Base-by-base conservation (phyloP, 176 grass and related monocot genomes). In the Triticum urartu region DNA sequence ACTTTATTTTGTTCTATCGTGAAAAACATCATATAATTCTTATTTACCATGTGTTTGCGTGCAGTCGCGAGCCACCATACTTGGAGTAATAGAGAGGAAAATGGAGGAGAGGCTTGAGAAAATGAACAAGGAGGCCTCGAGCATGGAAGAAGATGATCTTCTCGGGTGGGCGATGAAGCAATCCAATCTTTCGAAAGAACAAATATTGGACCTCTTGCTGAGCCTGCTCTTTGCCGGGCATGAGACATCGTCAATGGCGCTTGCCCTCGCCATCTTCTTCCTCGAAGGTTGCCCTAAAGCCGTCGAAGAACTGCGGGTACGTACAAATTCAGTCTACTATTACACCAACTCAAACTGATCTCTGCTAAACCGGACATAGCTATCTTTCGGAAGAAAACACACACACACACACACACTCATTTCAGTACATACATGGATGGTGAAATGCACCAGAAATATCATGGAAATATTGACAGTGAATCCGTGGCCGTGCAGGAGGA, bases 171-270 rank as follows among this genome's bases (percentile, higher is more conserved):
- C 92, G 17, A 35, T 94, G n/a, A 94, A 88, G 50, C 86, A 95
- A 11, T 92, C 92, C 5, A 91, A 86, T 64, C 85, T 99, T 18
- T 90, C 88, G 1, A 92, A 91, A 40, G 97, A 99, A 40, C 94
- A 99, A 87, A 96, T 99, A 63, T 77, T 95, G n/a, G 97, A 99
- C 85, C 94, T 99, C 12, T 81, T 99, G 78, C 79, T 99, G 20
- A 96, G 97, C 84, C 72, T 99, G 92, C 94, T 99, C 21, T 96
- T 99, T 9, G 97, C 92, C 0, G 97, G 97, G 30, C 97, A 99
- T 6, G 97, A 99, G 84, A 99, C 97, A 6, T 99, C 97, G 25
- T 99, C 96, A 24, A 94, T 90, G 84, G 97, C 97, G 17, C 88
- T 99, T 20, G 71, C 94, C 45, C 86, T 99, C 13, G 92, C 88